Evolutionary conservation across 305 asterid genomes (phyloP), one percentile per base, ranked within the genome.

Genomic region (Plantago coronopus): DNA sequence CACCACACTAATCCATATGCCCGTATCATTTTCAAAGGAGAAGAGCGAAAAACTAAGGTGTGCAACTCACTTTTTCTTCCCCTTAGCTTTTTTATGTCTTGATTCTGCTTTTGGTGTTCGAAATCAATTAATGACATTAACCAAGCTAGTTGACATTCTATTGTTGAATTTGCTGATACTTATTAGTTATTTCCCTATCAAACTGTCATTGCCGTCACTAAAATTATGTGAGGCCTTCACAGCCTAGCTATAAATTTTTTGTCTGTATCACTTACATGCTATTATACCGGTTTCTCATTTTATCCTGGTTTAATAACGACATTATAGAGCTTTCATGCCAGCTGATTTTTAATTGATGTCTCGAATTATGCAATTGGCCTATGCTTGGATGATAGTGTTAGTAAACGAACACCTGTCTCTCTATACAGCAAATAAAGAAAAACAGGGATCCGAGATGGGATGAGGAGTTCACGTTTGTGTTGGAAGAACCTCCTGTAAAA

Each of bases 361-460:
- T 59, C 34, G 21, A 27, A 54, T 61, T 34, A 23, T 37, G 17
- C n/a, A 51, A 7, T 2, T 31, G 38, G 9, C 1, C 31, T 37
- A 20, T 67, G 40, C 38, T 46, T 54, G n/a, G 43, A 18, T 44
- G 59, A 44, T 27, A 16, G 19, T 46, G 14, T 23, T 17, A 21
- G 31, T 31, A 17, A 15, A 27, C 20, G 5, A 7, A 49, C 37
- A 23, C 56, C 49, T 37, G 55, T 55, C 25, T 62, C 49, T 45
- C 66, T 18, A 51, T 69, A 51, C 90, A 93, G 99, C 97, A 93
- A 62, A 20, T 89, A 57, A 93, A 89, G 93, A 93, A 93, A 81
- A 93, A 82, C 75, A 74, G 96, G 45, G 99, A 93, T 78, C 99
- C 99, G 56, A 83, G 97, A 69, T 93, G 99, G 99, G 96, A 77